Base-by-base conservation (phyloP, 192 early-diverging fungal genomes). In the Podochytrium sp. region DNA sequence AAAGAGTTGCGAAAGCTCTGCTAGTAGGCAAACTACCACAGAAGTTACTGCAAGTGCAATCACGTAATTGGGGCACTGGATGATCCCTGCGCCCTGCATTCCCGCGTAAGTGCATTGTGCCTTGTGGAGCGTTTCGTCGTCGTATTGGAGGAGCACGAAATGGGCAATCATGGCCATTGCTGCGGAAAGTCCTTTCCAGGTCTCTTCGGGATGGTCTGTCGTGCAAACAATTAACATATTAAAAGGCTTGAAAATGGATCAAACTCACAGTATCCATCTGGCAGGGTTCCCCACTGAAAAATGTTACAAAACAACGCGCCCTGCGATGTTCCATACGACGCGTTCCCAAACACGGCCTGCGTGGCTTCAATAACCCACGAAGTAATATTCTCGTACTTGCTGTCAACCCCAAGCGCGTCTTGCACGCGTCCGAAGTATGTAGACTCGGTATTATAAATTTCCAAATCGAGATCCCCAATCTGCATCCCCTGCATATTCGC, bases 221-320 rank as follows among this genome's bases (percentile, higher is more conserved):
- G n/a, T n/a, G n/a, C n/a, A n/a, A n/a, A n/a, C n/a, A n/a, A n/a
- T n/a, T n/a, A n/a, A n/a, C n/a, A n/a, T n/a, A n/a, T n/a, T n/a
- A n/a, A n/a, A n/a, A n/a, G n/a, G n/a, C n/a, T n/a, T n/a, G n/a
- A n/a, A n/a, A n/a, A n/a, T n/a, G n/a, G n/a, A n/a, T n/a, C n/a
- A n/a, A n/a, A 57, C 30, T n/a, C n/a, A n/a, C n/a, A 71, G 23
- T 33, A 59, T n/a, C 72, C 72, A 35, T 74, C 72, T 29, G 59
- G 72, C 25, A 74, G 59, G 16, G 72, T 74, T 6, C 43, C 72
- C 72, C 72, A 74, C 38, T 65, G 72, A 10, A 74, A 65, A 1
- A 74, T n/a, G 43, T 74, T 64, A n/a, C 55, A 2, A 40, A 40
- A 64, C 12, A 65, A 33, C 10, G 62, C 43, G 14, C 49, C 72